Conservation (phyloP, 257 asterid genomes). For the Lycium barbarum region DNA sequence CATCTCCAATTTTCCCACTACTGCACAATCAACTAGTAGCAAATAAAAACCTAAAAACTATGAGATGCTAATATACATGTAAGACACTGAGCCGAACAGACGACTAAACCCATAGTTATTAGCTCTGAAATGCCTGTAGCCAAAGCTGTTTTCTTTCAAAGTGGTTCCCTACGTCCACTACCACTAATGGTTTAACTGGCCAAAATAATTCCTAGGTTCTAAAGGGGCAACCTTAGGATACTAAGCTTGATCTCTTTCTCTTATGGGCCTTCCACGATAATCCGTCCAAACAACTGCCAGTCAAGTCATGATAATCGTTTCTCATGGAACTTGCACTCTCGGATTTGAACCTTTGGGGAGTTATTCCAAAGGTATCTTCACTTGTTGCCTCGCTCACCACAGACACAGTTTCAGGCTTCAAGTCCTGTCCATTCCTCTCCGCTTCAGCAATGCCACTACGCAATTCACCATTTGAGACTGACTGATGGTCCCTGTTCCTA, state of each 20-base stretch:
- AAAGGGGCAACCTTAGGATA: slow-evolving; percentile 31
- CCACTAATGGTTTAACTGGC: slow-evolving; percentile 14
- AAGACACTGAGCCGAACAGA: slow-evolving; percentile 21
- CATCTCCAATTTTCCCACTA: slow-evolving; percentile 22
- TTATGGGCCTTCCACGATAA: slow-evolving; percentile 79
- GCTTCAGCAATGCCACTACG: slow-evolving; percentile 38
- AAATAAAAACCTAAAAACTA: background rate
- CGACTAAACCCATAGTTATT: slow-evolving; percentile 21
- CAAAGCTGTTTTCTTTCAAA: background rate
- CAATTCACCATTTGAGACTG: slow-evolving; percentile 38
- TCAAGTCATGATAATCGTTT: slow-evolving; percentile 45
- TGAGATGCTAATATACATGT: slow-evolving; percentile 23
- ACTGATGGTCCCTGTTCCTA: slow-evolving; percentile 52
- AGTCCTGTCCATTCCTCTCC: slow-evolving; percentile 46
- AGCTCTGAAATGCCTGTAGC: slow-evolving; percentile 19
- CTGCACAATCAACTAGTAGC: slow-evolving; percentile 21
- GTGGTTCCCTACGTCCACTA: slow-evolving; percentile 21
- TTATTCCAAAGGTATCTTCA: slow-evolving; percentile 52
- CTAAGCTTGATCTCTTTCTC: slow-evolving; percentile 85
- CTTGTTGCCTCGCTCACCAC: slow-evolving; percentile 60
- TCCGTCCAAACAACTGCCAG: slow-evolving; percentile 51
- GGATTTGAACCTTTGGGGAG: slow-evolving; percentile 47
- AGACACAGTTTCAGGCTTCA: slow-evolving; percentile 53
- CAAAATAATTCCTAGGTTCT: slow-evolving; percentile 18
- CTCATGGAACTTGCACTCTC: slow-evolving; percentile 60